Percentiles rank a stretch among this genome's conserved stretches.
Evolutionary conservation across 495 filamentous ascomycete genomes (phyloP).

Genomic region (Friedmanniomyces endolithicus): DNA sequence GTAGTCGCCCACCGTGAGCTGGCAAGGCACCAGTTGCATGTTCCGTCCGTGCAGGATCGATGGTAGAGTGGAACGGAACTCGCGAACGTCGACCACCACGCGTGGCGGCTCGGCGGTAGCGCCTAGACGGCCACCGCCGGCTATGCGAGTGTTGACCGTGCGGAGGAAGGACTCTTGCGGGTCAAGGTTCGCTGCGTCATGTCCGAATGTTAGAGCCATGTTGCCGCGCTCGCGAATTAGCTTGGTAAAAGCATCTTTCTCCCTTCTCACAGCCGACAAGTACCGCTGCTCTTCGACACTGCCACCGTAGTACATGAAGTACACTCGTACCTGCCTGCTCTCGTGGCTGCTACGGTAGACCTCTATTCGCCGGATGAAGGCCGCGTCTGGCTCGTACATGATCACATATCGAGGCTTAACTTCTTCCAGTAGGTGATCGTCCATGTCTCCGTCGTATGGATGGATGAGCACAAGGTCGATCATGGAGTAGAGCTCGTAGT

Average conservation of each 20-base stretch:
- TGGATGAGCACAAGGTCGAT: conserved; percentile 78
- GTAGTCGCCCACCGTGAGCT: conserved; percentile 95
- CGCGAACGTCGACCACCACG: conserved; percentile 88
- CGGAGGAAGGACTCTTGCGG: conserved; percentile 87
- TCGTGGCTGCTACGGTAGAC: conserved; percentile 91
- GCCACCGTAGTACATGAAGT: conserved; percentile 89
- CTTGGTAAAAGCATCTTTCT: conserved; percentile 90
- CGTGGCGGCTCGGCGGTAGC: conserved; percentile 86
- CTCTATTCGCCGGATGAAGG: conserved; percentile 88
- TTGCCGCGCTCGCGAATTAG: conserved; percentile 84
- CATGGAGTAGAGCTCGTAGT: conserved; percentile 88
- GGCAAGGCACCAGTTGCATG: conserved; percentile 79
- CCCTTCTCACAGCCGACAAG: conserved; percentile 70
- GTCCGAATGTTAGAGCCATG: conserved; percentile 77
- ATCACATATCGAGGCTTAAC: conserved; percentile 85
- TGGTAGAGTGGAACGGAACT: conserved; percentile 86
- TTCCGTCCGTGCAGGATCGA: conserved; percentile 79
- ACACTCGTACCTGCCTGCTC: conserved; percentile 77
- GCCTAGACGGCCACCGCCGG: conserved; percentile 75
- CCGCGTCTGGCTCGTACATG: conserved; percentile 96
- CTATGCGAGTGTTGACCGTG: conserved; percentile 93
- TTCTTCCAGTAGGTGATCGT: conserved; percentile 91
- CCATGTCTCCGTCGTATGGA: conserved; percentile 88
- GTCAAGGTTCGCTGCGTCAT: conserved; percentile 58
- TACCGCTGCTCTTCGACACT: conserved; percentile 97